Conservation (phyloP, 78 protist genomes). For the Protostelium mycophagum region DNA sequence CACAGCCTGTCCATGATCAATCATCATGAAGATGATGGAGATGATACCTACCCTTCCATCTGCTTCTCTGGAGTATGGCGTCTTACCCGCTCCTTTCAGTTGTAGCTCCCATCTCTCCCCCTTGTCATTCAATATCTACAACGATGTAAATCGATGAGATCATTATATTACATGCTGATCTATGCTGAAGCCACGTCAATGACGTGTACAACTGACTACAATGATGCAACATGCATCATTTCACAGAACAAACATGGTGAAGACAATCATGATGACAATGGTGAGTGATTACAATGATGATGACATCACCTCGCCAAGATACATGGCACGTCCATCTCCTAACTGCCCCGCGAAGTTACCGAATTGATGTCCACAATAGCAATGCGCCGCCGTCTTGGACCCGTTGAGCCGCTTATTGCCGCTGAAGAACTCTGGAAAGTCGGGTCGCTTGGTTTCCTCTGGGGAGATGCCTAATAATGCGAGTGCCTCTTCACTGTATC, state of each 20-base stretch:
- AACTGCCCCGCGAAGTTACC: conserved; percentile 72
- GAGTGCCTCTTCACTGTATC: background rate
- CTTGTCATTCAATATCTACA: background rate
- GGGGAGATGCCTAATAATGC: conserved; percentile 1
- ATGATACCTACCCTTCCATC: conserved; percentile 68
- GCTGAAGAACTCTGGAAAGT: background rate
- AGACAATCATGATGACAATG: background rate
- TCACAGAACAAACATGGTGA: too few species aligned
- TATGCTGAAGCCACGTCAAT: too few species aligned
- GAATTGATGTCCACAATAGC: conserved; percentile 61
- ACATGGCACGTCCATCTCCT: conserved; percentile 84
- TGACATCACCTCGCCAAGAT: conserved; percentile 62
- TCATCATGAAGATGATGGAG: too few species aligned
- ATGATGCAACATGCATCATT: too few species aligned
- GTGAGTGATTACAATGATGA: background rate
- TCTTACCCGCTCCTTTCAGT: conserved; percentile 78
- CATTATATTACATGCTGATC: too few species aligned
- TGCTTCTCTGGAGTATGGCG: conserved; percentile 81
- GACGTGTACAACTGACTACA: background rate
- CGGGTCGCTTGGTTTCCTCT: background rate
- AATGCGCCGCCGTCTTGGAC: conserved; percentile 22
- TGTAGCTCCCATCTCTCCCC: conserved; percentile 54
- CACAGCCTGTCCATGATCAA: conserved; percentile 30
- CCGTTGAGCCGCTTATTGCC: conserved; percentile 6
- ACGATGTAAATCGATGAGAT: too few species aligned